Base-by-base conservation (phyloP, 2,329 filamentous ascomycete species). In the Hymenoscyphus fructigenus region DNA sequence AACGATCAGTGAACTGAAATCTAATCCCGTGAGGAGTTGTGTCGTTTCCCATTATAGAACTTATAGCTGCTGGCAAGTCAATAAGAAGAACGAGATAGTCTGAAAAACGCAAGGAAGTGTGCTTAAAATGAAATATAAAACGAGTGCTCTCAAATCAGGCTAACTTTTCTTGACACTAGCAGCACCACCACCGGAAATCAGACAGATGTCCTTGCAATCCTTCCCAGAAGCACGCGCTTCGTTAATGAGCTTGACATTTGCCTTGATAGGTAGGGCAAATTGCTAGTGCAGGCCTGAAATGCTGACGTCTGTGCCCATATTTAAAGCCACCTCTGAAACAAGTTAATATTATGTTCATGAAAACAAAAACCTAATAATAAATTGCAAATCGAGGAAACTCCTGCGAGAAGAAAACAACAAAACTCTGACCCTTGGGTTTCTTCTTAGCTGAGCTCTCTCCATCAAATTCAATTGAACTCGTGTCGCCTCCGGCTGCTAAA, bases 261-360 rank as follows among this genome's bases (percentile, higher is more conserved):
- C 71, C 65, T 77, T 77, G 63, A 79, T 5, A 17, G 15, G 10
- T 12, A 56, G 71, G 15, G 71, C 72, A 17, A 76, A 75, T 5
- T 62, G 41, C 59, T 68, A 70, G 23, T 70, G 65, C 17, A 67
- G 69, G 79, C 70, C 85, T 38, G 9, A 10, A 3, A 38, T 44
- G 5, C 86, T 72, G 85, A 84, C 72, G 83, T 88, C 71, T 82
- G 81, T 67, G 5, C 70, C 71, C 56, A 69, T 70, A 17, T 34
- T 53, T 5, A 23, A n/a, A 44, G 23, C 15, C 29, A 58, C 36
- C 20, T 65, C 63, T 65, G 23, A 3, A 12, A 50, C 5, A 23
- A 50, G 44, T 50, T 23, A 50, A 50, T 23, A 23, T 3, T 12
- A 23, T 50, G 44, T 26, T 23, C 7, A 12, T 12, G n/a, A 50